Base-by-base conservation (phyloP, 2,329 filamentous ascomycete species). In the Aspergillus thermomutatus region DNA sequence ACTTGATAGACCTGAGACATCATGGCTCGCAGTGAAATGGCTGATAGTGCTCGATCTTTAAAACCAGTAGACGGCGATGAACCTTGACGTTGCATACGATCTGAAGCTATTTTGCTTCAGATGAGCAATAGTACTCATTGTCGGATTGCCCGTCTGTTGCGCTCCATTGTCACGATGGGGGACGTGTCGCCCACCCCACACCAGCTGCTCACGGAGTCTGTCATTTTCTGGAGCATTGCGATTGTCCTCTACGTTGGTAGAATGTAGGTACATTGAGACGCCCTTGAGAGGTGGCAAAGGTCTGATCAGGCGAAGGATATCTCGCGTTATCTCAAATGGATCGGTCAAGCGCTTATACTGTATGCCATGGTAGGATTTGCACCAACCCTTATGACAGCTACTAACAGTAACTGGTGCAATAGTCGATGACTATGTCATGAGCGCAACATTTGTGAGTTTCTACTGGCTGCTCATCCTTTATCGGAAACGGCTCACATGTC, bases 381-480 rank as follows among this genome's bases (percentile, higher is more conserved):
- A 28, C 17, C 43, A 8, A 10, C 40, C 4, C 26, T 4, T 19
- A 11, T 27, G 7, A 21, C 48, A 14, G 27, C 31, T 50, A 23
- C 48, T 50, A 31, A 50, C 48, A 14, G n/a, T 9, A 34, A 19
- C 6, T 40, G n/a, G 8, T 49, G 5, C n/a, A 8, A 45, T 40
- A 72, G 69, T 69, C 48, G 74, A 76, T 49, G 74, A 76, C 49
- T 73, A 71, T 61, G 60, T 73, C 2, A 76, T 76, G 74, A 67
- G 63, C 26, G 57, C 63, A 9, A 69, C 70, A 4, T 72, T 75
- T 63, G 74, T 75, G 64, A 69, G 71, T 58, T 17, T n/a, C 4
- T 4, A 46, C 3, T 27, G 37, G 26, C 19, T 46, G 21, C n/a
- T 19, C 14, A 49, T 9, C n/a, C 41, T 37, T 14, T 11, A 45